A percentile compares a stretch with the other conserved stretches of the same genome.
These are phyloP conservation scores for Alectoria sarmentosa DNA, from an alignment of 495 filamentous ascomycete species.

Conservation along the genomic window DNA sequence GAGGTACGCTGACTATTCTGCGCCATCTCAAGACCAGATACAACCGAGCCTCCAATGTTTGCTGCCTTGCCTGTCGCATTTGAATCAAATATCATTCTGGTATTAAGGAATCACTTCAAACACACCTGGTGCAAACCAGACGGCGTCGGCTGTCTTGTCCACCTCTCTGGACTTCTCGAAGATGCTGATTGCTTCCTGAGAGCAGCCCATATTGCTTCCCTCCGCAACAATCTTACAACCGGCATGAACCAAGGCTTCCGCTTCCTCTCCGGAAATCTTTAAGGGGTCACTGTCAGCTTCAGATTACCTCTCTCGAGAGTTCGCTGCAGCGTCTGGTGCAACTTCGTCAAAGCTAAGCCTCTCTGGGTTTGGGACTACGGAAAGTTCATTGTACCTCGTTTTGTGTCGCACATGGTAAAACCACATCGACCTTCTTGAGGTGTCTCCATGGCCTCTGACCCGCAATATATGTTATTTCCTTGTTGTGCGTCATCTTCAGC, in stretches of 20 bases:
- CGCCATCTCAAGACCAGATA: constrained; percentile 97
- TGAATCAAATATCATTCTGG: not conserved
- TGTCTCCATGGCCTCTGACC: constrained; percentile 83
- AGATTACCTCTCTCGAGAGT: too few species aligned
- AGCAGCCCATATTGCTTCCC: constrained; percentile 98
- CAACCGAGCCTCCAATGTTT: constrained; percentile 96
- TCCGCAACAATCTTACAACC: constrained; percentile 88
- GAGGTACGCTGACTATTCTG: constrained; percentile 84
- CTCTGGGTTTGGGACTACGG: too few species aligned
- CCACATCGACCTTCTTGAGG: constrained; percentile 81
- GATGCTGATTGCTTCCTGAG: constrained; percentile 86
- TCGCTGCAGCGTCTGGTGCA: too few species aligned
- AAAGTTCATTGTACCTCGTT: too few species aligned
- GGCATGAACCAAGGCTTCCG: constrained; percentile 64
- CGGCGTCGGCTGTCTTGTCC: constrained; percentile 61
- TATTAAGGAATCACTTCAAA: too few species aligned
- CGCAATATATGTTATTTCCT: constrained; percentile 71
- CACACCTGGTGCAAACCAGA: constrained; percentile 93
- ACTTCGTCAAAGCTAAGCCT: too few species aligned
- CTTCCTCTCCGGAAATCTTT: constrained; percentile 83
- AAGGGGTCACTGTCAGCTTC: too few species aligned
- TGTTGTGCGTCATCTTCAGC: too few species aligned
- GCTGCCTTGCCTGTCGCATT: constrained; percentile 60
- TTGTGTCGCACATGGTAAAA: constrained; percentile 89
- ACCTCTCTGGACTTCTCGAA: constrained; percentile 77